A percentile compares a stretch with the other conserved stretches of the same genome.
Conservation (phyloP, 176 grass and related monocot genomes). For the Avena eriantha region DNA sequence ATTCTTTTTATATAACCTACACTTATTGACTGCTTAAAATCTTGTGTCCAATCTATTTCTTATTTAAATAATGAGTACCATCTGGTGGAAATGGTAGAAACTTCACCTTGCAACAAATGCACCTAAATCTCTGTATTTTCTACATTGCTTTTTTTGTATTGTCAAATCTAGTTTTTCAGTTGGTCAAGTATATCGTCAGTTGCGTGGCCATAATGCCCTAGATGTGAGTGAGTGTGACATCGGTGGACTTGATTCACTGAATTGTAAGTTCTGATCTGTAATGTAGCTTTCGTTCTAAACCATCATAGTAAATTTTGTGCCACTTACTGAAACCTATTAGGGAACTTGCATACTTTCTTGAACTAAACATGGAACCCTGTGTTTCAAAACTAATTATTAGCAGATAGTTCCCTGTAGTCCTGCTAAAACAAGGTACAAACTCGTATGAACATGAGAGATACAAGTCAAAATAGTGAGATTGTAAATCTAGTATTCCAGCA, state of each 20-base stretch:
- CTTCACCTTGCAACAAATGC: constrained; percentile 3
- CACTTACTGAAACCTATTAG: background rate
- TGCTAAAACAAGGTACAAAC: background rate
- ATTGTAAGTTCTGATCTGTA: background rate
- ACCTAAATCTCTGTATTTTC: background rate
- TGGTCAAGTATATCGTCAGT: background rate
- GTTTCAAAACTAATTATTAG: background rate
- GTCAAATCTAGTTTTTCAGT: no score
- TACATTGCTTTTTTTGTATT: background rate
- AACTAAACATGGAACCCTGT: constrained; percentile 1
- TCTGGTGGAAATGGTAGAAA: background rate
- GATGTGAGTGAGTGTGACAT: background rate
- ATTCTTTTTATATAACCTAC: background rate
- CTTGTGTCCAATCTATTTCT: background rate
- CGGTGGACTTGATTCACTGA: background rate
- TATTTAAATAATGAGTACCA: background rate
- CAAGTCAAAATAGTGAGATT: background rate
- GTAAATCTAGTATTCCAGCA: background rate
- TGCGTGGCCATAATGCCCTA: background rate
- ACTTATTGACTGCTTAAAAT: background rate
- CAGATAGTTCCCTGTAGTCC: background rate
- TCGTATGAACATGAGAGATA: constrained; percentile 1
- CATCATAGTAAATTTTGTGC: background rate
- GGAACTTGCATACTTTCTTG: constrained; percentile 16
- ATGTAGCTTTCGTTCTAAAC: constrained; percentile 19